Conservation (phyloP, 305 asterid genomes). For the Coffea humblotiana region DNA sequence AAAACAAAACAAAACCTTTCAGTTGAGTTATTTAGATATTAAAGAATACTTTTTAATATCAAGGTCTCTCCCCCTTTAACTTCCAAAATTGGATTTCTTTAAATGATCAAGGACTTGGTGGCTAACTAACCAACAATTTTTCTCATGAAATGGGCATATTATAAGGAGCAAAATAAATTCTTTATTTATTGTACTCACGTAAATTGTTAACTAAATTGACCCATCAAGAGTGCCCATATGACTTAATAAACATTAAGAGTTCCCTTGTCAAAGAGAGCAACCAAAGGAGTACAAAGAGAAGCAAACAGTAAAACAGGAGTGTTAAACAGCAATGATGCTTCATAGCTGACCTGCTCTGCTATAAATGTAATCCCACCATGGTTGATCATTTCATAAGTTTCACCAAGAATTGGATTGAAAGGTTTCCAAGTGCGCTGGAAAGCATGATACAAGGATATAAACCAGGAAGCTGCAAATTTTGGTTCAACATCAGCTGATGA, state of each 20-base stretch:
- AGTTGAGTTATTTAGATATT: too few species aligned
- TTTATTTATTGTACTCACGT: background rate
- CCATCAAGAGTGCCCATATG: background rate
- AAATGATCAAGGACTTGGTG: background rate
- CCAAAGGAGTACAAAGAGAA: conserved; percentile 6
- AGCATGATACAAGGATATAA: conserved; percentile 72
- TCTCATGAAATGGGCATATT: too few species aligned
- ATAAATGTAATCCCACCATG: conserved; percentile 68
- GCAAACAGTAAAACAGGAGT: background rate
- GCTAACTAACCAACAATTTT: background rate
- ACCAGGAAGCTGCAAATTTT: conserved; percentile 66
- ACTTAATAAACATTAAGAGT: background rate
- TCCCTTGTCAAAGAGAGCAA: background rate
- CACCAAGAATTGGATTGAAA: conserved; percentile 86
- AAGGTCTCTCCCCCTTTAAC: background rate
- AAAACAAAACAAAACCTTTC: too few species aligned
- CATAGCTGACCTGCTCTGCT: conserved; percentile 65
- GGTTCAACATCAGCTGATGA: background rate
- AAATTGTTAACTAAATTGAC: background rate
- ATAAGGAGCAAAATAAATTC: too few species aligned
- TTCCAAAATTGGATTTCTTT: background rate
- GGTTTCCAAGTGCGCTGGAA: conserved; percentile 90
- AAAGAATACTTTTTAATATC: too few species aligned
- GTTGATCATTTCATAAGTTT: conserved; percentile 80
- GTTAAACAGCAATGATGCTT: background rate